phyloP scores from a whole-genome alignment of 208 protist species.

The Crithidia thermophila region DNA sequence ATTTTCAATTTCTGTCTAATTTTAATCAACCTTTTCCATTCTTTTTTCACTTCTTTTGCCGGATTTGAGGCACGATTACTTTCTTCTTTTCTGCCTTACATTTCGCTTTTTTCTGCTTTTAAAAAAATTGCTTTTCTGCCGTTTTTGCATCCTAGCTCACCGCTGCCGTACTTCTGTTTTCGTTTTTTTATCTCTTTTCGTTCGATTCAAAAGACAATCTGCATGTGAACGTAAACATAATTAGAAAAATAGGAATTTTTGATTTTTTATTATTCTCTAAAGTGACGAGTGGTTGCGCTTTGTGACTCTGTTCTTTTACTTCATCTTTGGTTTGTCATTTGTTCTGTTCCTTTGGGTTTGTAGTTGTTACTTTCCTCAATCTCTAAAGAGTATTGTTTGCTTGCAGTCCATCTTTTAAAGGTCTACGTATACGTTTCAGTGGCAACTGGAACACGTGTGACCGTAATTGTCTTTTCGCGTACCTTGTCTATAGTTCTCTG shows the following conservation, averaged over 20 bases:
- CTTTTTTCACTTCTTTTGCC: neutral
- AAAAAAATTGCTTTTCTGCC: conserved; percentile 2
- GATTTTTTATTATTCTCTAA: conserved; percentile 15
- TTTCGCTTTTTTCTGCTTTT: conserved; percentile 14
- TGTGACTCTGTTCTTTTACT: neutral
- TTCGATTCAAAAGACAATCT: too few relatives aligned
- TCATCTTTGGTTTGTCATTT: neutral
- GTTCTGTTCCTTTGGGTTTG: neutral
- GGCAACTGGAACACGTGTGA: too few relatives aligned
- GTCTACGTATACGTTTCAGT: too few relatives aligned
- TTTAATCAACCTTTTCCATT: too few relatives aligned
- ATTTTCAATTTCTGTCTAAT: too few relatives aligned
- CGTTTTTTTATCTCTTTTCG: neutral
- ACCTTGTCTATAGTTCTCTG: conserved; percentile 22
- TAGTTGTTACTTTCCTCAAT: neutral
- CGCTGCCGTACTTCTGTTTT: too few relatives aligned
- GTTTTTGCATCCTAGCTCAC: too few relatives aligned
- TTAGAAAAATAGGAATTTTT: too few relatives aligned
- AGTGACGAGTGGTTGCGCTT: too few relatives aligned
- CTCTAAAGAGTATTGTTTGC: neutral
- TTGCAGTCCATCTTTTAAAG: neutral
- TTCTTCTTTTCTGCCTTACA: conserved; percentile 1
- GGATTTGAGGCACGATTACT: neutral
- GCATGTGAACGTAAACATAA: too few relatives aligned
- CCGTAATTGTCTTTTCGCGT: neutral